These are phyloP conservation scores for Cochlearia excelsa DNA, from an alignment of 345 rosid species.

Conservation along the genomic window DNA sequence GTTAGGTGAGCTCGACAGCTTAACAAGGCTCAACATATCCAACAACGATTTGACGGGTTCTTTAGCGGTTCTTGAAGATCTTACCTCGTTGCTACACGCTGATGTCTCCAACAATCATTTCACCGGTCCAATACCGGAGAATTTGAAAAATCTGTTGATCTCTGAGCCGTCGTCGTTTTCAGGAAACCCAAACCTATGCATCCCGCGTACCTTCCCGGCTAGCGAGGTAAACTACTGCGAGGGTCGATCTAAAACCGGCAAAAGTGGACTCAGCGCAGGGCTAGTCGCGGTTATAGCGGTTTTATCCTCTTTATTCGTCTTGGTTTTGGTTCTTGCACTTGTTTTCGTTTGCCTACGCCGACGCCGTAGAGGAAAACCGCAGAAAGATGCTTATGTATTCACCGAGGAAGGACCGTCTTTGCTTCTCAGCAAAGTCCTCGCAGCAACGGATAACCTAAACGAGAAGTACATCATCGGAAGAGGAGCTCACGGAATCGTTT, in stretches of 20 bases:
- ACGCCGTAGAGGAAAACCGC: not conserved
- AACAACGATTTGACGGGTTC: slow-evolving; percentile 63
- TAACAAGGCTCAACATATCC: slow-evolving; percentile 57
- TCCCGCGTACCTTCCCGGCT: slow-evolving; percentile 41
- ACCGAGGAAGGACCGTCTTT: slow-evolving; percentile 48
- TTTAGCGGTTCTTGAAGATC: slow-evolving; percentile 42
- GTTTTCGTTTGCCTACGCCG: slow-evolving; percentile 29
- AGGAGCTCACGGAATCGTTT: slow-evolving; percentile 81
- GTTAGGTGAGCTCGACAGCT: slow-evolving; percentile 41
- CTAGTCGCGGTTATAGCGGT: slow-evolving; percentile 43
- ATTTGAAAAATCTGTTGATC: slow-evolving; percentile 34
- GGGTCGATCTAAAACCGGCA: slow-evolving; percentile 19
- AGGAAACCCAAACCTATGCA: slow-evolving; percentile 61
- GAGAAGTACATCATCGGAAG: slow-evolving; percentile 62
- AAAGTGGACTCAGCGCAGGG: slow-evolving; percentile 37
- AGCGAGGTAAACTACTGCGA: slow-evolving; percentile 42
- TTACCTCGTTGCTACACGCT: slow-evolving; percentile 40
- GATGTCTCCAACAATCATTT: slow-evolving; percentile 65
- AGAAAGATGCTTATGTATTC: slow-evolving; percentile 38
- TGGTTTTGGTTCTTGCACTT: slow-evolving; percentile 33
- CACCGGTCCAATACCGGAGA: slow-evolving; percentile 62
- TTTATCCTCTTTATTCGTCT: slow-evolving; percentile 34
- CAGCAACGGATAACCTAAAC: slow-evolving; percentile 66
- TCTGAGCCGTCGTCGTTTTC: slow-evolving; percentile 50
- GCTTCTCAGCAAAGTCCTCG: slow-evolving; percentile 52